Base-by-base conservation (phyloP, 2,329 filamentous ascomycete genomes). In the Colletotrichum sp. region DNA sequence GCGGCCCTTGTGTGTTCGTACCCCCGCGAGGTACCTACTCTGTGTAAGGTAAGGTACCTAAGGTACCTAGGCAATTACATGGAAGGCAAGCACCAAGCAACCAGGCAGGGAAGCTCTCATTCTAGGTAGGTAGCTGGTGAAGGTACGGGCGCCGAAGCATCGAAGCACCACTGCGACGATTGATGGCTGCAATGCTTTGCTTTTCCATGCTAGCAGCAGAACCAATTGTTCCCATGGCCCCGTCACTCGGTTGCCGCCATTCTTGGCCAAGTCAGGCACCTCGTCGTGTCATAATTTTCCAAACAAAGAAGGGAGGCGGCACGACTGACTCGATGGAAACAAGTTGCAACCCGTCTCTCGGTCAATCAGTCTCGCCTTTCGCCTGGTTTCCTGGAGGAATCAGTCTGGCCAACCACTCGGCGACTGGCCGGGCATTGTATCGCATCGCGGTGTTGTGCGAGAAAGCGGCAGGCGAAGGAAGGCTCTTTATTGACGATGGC, bases 251-350 rank as follows among this genome's bases (percentile, higher is more conserved):
- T 68, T n/a, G 34, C 64, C 57, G 24, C 74, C 64, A 65, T 74
- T 68, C 59, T 76, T 43, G 59, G 74, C 59, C 74, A 76, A 76
- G 65, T 69, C 74, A 73, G 74, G 64, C 28, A 76, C 70, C 43
- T 73, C 64, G 73, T 65, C 32, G 34, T 76, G 74, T 71, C 74
- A 76, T 59, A 26, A 32, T 26, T 61, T 63, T 65, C 52, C 64
- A 52, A 60, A 76, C 74, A 76, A 76, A 76, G 73, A 64, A 59
- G 61, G 55, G 70, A 76, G 74, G 70, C 64, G 59, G 57, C 32
- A 34, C 13, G 64, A 76, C 74, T 76, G 74, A 76, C 74, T 76
- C 74, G 64, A 74, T 67, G 71, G 64, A 67, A 74, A 74, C 64
- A 76, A 68, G 30, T 66, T 65, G 71, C 36, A 64, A 74, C 74